Evolutionary conservation across 768 basidiomycete species (phyloP), one percentile per base, ranked within the genome.

Genomic region (Hortiboletus campestris): DNA sequence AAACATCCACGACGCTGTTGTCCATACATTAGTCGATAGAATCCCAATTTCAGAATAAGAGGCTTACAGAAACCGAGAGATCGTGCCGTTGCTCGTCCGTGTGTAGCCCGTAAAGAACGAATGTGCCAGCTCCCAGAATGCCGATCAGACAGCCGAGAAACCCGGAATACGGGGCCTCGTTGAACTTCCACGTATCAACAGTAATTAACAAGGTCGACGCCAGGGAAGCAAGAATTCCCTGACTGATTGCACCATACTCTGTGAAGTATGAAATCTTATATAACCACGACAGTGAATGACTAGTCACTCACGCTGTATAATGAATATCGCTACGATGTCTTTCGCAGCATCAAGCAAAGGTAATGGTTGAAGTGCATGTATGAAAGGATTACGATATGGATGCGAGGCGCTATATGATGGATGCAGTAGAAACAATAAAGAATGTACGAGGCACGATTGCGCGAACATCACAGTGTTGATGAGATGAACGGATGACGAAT

Each of bases 201-300:
- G n/a, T 16, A 8, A 62, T 46, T 10, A 53, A 56, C 35, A 55
- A 36, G 32, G 51, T 62, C 22, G 49, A 49, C 8, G 41, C 56
- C 35, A 59, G 25, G 22, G 49, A 55, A 19, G 19, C 29, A 19
- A 65, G 48, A 40, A 53, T 61, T 16, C 67, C 67, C 48, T 68
- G 67, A 3, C 51, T 53, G 31, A 66, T 56, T 19, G 71, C 67
- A 49, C 67, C 70, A 48, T 69, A 65, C 36, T 67, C 76, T 77
- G 36, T 13, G 25, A 39, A 32, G n/a, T 12, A 47, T 50, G 44
- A 55, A 29, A 49, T 38, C 3, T 17, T 29, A 39, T 16, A 22
- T 42, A n/a, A 13, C 6, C 2, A 5, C 17, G 51, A 20, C 31
- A 40, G 34, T 19, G 51, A 47, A 36, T 4, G 20, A 43, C 28